phyloP scores from a whole-genome alignment of 805 yeast genomes.

The Jamesozyma spencerorum region DNA sequence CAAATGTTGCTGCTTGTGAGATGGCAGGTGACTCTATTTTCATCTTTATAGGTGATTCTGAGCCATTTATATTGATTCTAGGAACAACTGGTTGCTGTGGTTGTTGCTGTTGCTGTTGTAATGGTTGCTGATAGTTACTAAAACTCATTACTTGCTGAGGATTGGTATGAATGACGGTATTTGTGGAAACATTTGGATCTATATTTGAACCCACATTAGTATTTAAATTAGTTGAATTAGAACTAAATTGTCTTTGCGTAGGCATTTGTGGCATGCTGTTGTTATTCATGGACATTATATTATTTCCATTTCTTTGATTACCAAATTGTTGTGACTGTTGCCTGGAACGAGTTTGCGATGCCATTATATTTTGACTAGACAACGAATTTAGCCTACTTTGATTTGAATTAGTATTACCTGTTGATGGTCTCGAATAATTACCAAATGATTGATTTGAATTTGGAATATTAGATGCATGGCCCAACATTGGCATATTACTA shows the following conservation, averaged over 20 bases:
- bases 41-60: conserved; percentile 1
- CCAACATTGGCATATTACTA: conserved; percentile 27
- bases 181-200: conserved; percentile 18
- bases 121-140: not conserved
- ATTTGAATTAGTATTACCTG: conserved; percentile 3
- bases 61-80: not conserved
- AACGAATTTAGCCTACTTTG: conserved; percentile 23
- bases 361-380: conserved; percentile 15
- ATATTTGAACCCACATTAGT: conserved; percentile 5
- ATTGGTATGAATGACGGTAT: conserved; percentile 17
- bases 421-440: conserved; percentile 9
- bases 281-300: not conserved
- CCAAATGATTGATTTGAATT: not conserved
- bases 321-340: conserved; percentile 4
- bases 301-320: not conserved
- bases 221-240: conserved; percentile 12
- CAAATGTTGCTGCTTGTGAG: conserved; percentile 5
- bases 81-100: conserved; percentile 2
- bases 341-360: conserved; percentile 2
- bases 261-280: conserved; percentile 3
- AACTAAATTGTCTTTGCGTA: conserved; percentile 20
- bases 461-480: conserved; percentile 24
- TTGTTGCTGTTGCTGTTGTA: conserved; percentile 2
- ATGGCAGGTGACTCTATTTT: not conserved
- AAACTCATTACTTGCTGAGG: too few relatives aligned